These are phyloP conservation scores for Ophiostoma tasmaniense DNA, from an alignment of 2,329 filamentous ascomycete genomes.

Conservation along the genomic window DNA sequence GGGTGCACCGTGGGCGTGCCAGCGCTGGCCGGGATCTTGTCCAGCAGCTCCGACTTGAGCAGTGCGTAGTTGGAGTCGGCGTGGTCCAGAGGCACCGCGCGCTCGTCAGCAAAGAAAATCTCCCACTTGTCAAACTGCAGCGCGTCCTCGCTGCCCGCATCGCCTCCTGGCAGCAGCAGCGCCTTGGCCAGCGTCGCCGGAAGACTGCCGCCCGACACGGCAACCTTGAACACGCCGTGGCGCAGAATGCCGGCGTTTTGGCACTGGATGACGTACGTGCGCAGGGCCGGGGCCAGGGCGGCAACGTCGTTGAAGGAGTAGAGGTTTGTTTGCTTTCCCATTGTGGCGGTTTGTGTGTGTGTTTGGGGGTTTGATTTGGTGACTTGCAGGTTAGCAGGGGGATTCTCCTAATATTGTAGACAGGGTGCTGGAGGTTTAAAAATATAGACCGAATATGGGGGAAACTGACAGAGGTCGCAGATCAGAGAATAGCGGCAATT, in stretches of 20 bases:
- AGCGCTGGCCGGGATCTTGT: slow-evolving; percentile 67
- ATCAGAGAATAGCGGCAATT: not conserved
- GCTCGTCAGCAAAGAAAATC: slow-evolving; percentile 97
- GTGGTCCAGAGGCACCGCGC: slow-evolving; percentile 84
- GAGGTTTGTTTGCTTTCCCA: slow-evolving; percentile 59
- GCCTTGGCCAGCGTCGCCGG: slow-evolving; percentile 81
- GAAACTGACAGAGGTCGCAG: not conserved
- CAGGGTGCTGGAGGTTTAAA: not conserved
- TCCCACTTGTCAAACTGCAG: slow-evolving; percentile 84
- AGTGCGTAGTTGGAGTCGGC: slow-evolving; percentile 90
- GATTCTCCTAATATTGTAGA: not conserved
- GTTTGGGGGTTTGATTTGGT: not conserved
- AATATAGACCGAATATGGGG: not conserved
- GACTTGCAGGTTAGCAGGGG: not conserved
- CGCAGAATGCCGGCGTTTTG: slow-evolving; percentile 73
- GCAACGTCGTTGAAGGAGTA: slow-evolving; percentile 68
- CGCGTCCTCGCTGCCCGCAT: slow-evolving; percentile 44
- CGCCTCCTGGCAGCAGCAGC: slow-evolving; percentile 51
- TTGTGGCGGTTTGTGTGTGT: slow-evolving; percentile 26
- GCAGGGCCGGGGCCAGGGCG: slow-evolving; percentile 66
- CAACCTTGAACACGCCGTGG: slow-evolving; percentile 81
- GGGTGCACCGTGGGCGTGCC: slow-evolving; percentile 66
- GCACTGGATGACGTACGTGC: slow-evolving; percentile 70
- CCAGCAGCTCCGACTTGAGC: slow-evolving; percentile 76
- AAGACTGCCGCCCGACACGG: slow-evolving; percentile 86